Conservation (phyloP, 1,139 yeast species). For the Protomyces inundatus region DNA sequence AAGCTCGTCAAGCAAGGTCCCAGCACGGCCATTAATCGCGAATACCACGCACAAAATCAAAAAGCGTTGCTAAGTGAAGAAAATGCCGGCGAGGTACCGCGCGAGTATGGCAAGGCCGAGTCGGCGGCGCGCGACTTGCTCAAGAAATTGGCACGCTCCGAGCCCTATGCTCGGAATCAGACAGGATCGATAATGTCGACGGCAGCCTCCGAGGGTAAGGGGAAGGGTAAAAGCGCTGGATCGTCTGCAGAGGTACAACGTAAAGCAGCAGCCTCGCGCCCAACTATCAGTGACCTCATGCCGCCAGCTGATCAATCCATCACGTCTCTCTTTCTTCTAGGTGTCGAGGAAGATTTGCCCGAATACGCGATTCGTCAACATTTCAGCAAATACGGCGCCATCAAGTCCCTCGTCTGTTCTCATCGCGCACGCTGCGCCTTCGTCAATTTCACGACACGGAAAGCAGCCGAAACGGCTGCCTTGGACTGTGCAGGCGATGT, state of each 20-base stretch:
- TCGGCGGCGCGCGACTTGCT: constrained; percentile 43
- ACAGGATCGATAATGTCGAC: constrained; percentile 16
- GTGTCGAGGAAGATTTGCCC: constrained; percentile 61
- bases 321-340: constrained; percentile 62
- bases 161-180: constrained; percentile 37
- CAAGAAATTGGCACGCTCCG: constrained; percentile 43
- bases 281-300: constrained; percentile 43
- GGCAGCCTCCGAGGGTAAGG: background rate
- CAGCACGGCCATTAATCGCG: constrained; percentile 42
- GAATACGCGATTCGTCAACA: constrained; percentile 53
- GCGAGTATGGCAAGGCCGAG: constrained; percentile 36
- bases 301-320: constrained; percentile 45
- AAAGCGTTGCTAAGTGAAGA: constrained; percentile 31
- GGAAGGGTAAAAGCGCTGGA: background rate
- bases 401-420: constrained; percentile 50
- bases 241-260: constrained; percentile 8
- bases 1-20: constrained; percentile 57
- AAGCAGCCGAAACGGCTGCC: constrained; percentile 56
- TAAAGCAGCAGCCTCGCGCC: constrained; percentile 23
- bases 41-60: constrained; percentile 39
- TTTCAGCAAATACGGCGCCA: constrained; percentile 46
- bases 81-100: constrained; percentile 39
- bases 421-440: constrained; percentile 65
- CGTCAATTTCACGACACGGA: constrained; percentile 49
- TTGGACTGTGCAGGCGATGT: constrained; percentile 37